Conservation (phyloP, 495 filamentous ascomycete genomes). For the Penicillium turbatum region DNA sequence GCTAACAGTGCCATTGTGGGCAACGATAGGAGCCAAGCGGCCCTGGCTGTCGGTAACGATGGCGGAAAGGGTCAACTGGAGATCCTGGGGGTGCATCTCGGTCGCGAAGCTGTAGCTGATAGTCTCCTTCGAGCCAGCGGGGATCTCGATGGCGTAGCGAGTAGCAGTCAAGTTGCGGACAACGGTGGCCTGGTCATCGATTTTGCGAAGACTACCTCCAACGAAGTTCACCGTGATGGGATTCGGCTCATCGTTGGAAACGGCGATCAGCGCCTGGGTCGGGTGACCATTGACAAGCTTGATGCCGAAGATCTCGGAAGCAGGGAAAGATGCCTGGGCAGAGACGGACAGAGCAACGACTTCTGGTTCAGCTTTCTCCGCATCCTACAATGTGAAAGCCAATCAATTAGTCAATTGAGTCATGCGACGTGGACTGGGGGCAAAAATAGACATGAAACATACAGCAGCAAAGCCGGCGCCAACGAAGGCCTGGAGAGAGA, state of each 20-base stretch:
- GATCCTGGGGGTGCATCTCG: conserved; percentile 90
- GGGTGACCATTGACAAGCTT: conserved; percentile 91
- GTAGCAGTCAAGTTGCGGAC: conserved; percentile 80
- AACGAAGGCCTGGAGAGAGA: conserved; percentile 63
- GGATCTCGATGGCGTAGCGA: conserved; percentile 69
- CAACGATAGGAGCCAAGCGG: conserved; percentile 66
- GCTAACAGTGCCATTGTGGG: conserved; percentile 82
- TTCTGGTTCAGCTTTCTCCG: conserved; percentile 46
- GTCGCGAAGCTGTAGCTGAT: conserved; percentile 80
- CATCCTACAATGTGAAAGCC: conserved; percentile 26
- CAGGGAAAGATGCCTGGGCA: conserved; percentile 74
- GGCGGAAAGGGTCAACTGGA: conserved; percentile 73
- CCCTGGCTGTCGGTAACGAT: conserved; percentile 62
- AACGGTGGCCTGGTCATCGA: conserved; percentile 53
- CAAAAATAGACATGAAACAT: conserved; percentile 33
- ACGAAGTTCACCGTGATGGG: conserved; percentile 73
- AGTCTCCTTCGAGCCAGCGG: conserved; percentile 69
- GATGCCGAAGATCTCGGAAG: conserved; percentile 87
- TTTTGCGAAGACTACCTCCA: conserved; percentile 68
- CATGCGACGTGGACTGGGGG: neutral
- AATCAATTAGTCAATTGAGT: conserved; percentile 24
- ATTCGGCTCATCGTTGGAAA: conserved; percentile 77
- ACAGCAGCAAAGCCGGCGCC: conserved; percentile 59
- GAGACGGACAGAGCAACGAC: conserved; percentile 65
- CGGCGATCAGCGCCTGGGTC: conserved; percentile 74